phyloP scores from a whole-genome alignment of 108 stramenopile species.

The Fistulifera solaris region DNA sequence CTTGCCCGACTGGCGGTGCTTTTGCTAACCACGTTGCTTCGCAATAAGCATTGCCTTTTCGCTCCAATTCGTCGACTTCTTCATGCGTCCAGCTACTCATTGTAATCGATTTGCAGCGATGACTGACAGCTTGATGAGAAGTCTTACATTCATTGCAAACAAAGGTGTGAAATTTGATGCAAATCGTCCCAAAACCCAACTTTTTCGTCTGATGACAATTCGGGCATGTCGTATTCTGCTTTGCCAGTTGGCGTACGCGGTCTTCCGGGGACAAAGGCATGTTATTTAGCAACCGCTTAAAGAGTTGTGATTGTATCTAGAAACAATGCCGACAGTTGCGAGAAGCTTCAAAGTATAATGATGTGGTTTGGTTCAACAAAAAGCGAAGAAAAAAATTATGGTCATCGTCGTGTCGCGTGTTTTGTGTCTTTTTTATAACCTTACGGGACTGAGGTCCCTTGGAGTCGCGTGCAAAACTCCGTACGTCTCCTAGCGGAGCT shows the following conservation, averaged over 20 bases:
- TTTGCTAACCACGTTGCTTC: slow-evolving; percentile 68
- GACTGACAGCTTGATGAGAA: slow-evolving; percentile 81
- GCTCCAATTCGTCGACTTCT: slow-evolving; percentile 50
- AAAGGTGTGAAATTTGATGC: slow-evolving; percentile 88
- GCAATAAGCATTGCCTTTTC: slow-evolving; percentile 69
- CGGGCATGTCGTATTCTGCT: slow-evolving; percentile 64
- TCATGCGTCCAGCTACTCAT: slow-evolving; percentile 78
- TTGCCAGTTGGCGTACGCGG: slow-evolving; percentile 56
- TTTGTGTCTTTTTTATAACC: no score
- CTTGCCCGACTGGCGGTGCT: slow-evolving; percentile 60
- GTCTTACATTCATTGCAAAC: slow-evolving; percentile 90
- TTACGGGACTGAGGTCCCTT: no score
- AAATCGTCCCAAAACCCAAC: slow-evolving; percentile 79
- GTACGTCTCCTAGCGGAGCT: no score
- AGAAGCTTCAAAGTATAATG: no score
- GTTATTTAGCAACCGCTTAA: no score
- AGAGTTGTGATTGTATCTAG: no score
- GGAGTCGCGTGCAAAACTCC: no score
- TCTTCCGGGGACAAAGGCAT: slow-evolving; percentile 29
- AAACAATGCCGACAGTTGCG: no score
- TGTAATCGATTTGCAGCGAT: slow-evolving; percentile 88
- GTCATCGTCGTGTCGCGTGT: no score
- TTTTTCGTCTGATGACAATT: slow-evolving; percentile 78
- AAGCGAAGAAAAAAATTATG: no score
- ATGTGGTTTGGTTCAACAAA: no score